Percentiles rank a stretch among this genome's conserved stretches.
Evolutionary conservation across 768 basidiomycete genomes (phyloP).

Genomic region (Tremella fuciformis): DNA sequence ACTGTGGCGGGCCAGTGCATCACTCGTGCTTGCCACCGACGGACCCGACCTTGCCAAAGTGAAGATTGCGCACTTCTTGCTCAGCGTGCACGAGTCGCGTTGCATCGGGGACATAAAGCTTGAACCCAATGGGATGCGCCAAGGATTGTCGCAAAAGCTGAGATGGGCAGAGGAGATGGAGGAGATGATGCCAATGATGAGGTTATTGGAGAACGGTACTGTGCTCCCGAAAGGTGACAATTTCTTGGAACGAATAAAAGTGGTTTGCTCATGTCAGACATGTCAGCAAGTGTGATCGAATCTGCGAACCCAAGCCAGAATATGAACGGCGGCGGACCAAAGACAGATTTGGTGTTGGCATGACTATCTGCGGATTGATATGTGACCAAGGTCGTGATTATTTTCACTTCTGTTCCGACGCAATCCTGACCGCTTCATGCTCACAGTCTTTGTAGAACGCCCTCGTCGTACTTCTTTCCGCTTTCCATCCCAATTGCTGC

Average conservation of each 20-base stretch:
- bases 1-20: background rate
- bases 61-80: background rate
- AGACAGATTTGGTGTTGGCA: no score
- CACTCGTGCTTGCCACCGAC: background rate
- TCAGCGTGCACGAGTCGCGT: background rate
- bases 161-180: constrained; percentile 2
- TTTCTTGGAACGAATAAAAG: no score
- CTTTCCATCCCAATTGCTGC: constrained; percentile 24
- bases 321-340: no score
- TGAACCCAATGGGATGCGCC: background rate
- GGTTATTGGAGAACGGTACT: no score
- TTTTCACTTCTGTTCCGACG: no score
- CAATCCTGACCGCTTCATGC: constrained; percentile 12
- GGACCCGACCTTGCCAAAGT: background rate
- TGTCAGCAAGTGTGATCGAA: no score
- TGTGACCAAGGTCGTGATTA: no score
- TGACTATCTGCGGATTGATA: no score
- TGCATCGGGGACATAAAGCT: background rate
- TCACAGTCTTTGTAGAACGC: constrained; percentile 11
- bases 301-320: no score
- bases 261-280: no score
- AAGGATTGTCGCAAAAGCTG: background rate
- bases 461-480: constrained; percentile 17
- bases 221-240: no score
- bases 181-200: background rate